These are phyloP conservation scores for Penicillium sp. DNA, from an alignment of 2,329 filamentous ascomycete species.

Conservation along the genomic window DNA sequence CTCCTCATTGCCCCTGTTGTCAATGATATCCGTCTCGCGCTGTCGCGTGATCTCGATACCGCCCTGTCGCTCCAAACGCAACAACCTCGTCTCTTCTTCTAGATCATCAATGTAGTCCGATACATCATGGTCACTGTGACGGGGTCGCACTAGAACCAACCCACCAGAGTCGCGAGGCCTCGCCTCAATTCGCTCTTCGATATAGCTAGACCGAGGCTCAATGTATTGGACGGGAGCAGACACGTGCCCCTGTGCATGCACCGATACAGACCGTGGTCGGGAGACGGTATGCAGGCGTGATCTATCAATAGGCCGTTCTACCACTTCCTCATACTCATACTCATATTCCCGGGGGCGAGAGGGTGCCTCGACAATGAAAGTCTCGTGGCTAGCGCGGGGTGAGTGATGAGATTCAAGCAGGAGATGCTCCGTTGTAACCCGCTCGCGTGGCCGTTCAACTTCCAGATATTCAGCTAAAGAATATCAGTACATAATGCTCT, in stretches of 20 bases:
- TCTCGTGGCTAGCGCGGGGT: slow-evolving; percentile 29
- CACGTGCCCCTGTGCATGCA: slow-evolving; percentile 31
- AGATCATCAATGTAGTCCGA: slow-evolving; percentile 70
- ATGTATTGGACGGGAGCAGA: slow-evolving; percentile 41
- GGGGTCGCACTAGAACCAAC: slow-evolving; percentile 51
- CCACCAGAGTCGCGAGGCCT: slow-evolving; percentile 44
- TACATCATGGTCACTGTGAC: slow-evolving; percentile 62
- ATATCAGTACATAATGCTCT: slow-evolving; percentile 4
- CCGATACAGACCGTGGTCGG: slow-evolving; percentile 37
- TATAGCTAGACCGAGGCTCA: slow-evolving; percentile 17
- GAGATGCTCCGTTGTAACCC: slow-evolving; percentile 25
- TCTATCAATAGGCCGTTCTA: slow-evolving; percentile 25
- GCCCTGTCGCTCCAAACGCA: slow-evolving; percentile 56
- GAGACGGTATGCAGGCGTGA: slow-evolving; percentile 28
- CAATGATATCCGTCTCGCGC: slow-evolving; percentile 34
- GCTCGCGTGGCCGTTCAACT: slow-evolving; percentile 26
- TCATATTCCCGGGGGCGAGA: slow-evolving; percentile 28
- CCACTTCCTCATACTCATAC: slow-evolving; percentile 29
- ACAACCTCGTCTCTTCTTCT: slow-evolving; percentile 63
- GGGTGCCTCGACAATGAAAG: slow-evolving; percentile 34
- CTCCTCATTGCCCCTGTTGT: slow-evolving; percentile 43
- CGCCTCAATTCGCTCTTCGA: slow-evolving; percentile 40
- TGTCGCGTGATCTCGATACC: slow-evolving; percentile 33
- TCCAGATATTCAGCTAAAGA: slow-evolving; percentile 25
- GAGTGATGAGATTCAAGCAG: slow-evolving; percentile 23